Base-by-base conservation (phyloP, 352 stramenopile species). In the Peronospora tabacina region DNA sequence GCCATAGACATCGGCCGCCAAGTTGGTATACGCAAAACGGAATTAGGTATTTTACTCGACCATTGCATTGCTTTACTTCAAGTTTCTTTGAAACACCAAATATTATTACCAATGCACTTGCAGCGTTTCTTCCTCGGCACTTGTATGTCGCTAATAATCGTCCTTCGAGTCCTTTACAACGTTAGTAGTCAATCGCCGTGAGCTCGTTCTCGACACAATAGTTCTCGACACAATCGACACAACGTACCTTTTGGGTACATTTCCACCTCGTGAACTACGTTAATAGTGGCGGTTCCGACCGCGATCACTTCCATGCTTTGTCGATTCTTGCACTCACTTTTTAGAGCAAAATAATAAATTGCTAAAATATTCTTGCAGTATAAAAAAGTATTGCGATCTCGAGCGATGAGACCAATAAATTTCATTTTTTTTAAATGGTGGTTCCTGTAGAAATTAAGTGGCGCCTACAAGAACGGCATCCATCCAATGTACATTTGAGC, bases 401-500 rank as follows among this genome's bases (percentile, higher is more conserved):
- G 22, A 26, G 22, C 22, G 22, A 26, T 26, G 3, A 26, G 22
- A 36, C 13, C 12, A 33, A 33, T 33, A 33, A 5, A n/a, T n/a
- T 26, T 26, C 22, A 26, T 5, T 5, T 26, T 26, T n/a, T 26
- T 26, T 26, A 26, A 7, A 7, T 22, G 6, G 28, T 32, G 28
- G 2, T 12, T 32, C 9, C 28, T 11, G 28, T 32, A 6, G 6
- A 2, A 32, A 7, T 12, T 1, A 6, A 2, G 32, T 12, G 10
- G 7, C 30, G 10, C 10, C 29, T 65, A 68, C 43, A 96, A 59
- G 52, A 95, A 95, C 5, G 85, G 89, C 87, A 96, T 97, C 91
- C 90, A 97, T 10, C 92, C 92, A 44, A 97, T 94, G 68, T 97
- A 98, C 90, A 98, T 97, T 58, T 95, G 84, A 22, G 86, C 84